Conservation (phyloP, 2,329 filamentous ascomycete species). For the Hypocreales sp. region DNA sequence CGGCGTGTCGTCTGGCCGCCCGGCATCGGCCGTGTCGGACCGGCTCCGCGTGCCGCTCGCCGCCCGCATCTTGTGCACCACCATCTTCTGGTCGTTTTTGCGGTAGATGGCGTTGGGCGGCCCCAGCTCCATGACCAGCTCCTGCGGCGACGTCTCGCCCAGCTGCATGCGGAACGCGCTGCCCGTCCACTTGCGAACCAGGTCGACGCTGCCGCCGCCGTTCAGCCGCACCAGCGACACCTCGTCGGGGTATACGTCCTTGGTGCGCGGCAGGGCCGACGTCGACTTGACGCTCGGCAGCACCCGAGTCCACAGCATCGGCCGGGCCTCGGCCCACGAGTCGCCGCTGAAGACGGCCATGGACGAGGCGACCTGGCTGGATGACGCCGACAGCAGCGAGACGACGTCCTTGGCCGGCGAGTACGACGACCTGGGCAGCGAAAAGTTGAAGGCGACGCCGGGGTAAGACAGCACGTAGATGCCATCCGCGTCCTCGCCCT, state of each 20-base stretch:
- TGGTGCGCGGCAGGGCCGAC: slow-evolving; percentile 51
- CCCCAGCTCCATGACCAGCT: slow-evolving; percentile 77
- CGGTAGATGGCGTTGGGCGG: slow-evolving; percentile 89
- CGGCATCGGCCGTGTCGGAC: slow-evolving; percentile 25
- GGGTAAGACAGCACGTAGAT: slow-evolving; percentile 89
- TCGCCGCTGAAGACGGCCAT: slow-evolving; percentile 86
- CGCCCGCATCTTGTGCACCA: slow-evolving; percentile 57
- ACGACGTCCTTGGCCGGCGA: slow-evolving; percentile 70
- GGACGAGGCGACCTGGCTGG: slow-evolving; percentile 60
- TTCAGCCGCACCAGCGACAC: slow-evolving; percentile 66
- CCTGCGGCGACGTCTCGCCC: slow-evolving; percentile 81
- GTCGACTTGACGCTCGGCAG: slow-evolving; percentile 62
- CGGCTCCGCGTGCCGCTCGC: slow-evolving; percentile 33
- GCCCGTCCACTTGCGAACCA: slow-evolving; percentile 56
- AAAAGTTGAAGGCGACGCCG: slow-evolving; percentile 85
- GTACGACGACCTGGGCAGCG: slow-evolving; percentile 59
- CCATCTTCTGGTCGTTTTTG: slow-evolving; percentile 78
- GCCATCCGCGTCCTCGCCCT: slow-evolving; percentile 41
- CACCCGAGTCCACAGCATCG: slow-evolving; percentile 58
- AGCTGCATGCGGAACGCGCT: slow-evolving; percentile 56
- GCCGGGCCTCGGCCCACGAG: slow-evolving; percentile 76
- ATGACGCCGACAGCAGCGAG: slow-evolving; percentile 64
- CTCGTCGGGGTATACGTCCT: slow-evolving; percentile 76
- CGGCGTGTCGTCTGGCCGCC: slow-evolving; percentile 39
- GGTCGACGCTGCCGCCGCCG: slow-evolving; percentile 63